Conservation (phyloP, 1,284 basidiomycete genomes). For the Xanthoconium separans region DNA sequence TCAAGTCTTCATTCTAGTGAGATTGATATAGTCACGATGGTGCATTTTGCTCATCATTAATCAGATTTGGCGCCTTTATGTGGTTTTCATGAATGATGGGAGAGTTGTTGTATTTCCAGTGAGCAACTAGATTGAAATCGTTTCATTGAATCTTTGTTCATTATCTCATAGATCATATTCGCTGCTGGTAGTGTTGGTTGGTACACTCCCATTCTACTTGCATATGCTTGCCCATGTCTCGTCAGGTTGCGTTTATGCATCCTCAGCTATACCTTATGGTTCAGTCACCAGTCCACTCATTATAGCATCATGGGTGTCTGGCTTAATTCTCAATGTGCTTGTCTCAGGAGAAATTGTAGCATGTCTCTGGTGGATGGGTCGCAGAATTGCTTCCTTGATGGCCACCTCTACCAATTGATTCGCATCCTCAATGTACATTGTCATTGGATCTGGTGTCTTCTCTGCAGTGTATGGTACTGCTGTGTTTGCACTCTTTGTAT, state of each 20-base stretch:
- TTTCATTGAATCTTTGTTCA: neutral
- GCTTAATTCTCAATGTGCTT: neutral
- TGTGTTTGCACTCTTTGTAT: neutral
- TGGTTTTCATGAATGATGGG: neutral
- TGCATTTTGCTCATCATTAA: no score
- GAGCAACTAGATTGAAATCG: neutral
- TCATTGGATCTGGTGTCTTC: slow-evolving; percentile 3
- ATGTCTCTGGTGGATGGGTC: slow-evolving; percentile 1
- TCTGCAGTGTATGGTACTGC: no score
- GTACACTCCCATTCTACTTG: neutral
- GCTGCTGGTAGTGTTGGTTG: neutral
- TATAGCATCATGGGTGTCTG: neutral
- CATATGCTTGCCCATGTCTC: no score
- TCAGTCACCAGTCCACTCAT: neutral
- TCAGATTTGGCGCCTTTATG: neutral
- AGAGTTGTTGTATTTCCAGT: neutral
- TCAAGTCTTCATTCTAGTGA: neutral
- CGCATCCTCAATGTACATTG: neutral
- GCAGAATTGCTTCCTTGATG: neutral
- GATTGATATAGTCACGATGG: neutral
- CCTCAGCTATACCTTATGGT: neutral
- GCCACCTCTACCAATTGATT: neutral
- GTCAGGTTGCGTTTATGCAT: neutral
- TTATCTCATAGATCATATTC: neutral
- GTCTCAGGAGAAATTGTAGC: neutral